phyloP scores from a whole-genome alignment of 2,329 filamentous ascomycete species.

The Aspergillus sp. region DNA sequence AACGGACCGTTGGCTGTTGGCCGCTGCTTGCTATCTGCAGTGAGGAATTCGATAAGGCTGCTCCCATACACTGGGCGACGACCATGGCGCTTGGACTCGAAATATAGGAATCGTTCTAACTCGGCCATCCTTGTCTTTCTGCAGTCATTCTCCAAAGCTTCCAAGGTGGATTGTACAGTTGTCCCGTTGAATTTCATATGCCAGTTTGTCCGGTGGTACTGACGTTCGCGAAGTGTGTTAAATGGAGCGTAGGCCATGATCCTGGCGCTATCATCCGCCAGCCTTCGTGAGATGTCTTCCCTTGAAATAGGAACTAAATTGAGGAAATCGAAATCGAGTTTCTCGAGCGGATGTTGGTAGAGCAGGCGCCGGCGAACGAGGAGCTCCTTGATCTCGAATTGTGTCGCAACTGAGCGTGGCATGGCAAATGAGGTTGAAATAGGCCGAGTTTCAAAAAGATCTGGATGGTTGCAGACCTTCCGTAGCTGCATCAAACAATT shows the following conservation, averaged over 20 bases:
- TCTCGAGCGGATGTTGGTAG: constrained; percentile 60
- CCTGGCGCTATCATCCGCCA: constrained; percentile 57
- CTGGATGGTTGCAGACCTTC: constrained; percentile 97
- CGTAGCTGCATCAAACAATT: constrained; percentile 97
- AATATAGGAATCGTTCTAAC: constrained; percentile 75
- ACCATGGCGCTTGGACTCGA: constrained; percentile 78
- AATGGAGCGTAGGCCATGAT: constrained; percentile 70
- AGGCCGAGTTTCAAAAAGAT: constrained; percentile 91
- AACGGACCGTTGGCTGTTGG: constrained; percentile 62
- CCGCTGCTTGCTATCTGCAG: constrained; percentile 60
- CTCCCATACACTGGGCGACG: constrained; percentile 79
- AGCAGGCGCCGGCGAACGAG: constrained; percentile 67
- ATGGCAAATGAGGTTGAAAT: constrained; percentile 98
- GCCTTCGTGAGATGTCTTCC: constrained; percentile 61
- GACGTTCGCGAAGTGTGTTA: constrained; percentile 69
- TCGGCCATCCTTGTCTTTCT: constrained; percentile 73
- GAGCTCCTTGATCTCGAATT: constrained; percentile 71
- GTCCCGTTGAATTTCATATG: constrained; percentile 64
- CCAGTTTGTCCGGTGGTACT: constrained; percentile 58
- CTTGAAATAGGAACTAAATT: constrained; percentile 73
- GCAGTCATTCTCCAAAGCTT: constrained; percentile 69
- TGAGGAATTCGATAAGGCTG: constrained; percentile 72
- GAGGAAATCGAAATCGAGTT: constrained; percentile 71
- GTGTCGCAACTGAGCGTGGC: constrained; percentile 71
- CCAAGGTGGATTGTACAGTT: constrained; percentile 67